phyloP scores from a whole-genome alignment of 1,284 basidiomycete species.

The Ustilago loliicola region DNA sequence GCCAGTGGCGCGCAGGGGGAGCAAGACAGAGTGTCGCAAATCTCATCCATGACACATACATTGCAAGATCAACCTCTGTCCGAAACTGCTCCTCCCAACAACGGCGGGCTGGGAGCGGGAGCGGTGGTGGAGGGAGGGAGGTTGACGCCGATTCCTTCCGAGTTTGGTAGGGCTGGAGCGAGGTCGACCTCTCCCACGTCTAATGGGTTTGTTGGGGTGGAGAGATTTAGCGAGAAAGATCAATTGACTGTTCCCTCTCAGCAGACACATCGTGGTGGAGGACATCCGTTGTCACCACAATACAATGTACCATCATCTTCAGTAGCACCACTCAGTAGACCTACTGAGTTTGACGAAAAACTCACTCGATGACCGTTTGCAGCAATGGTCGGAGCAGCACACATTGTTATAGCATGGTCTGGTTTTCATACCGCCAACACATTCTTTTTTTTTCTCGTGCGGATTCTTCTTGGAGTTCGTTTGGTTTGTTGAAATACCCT shows the following conservation, averaged over 20 bases:
- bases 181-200: too few species aligned
- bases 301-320: not conserved
- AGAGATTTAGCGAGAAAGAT: constrained; percentile 32
- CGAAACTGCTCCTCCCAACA: constrained; percentile 36
- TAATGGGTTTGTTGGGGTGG: not conserved
- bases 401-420: too few species aligned
- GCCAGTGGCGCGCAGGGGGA: constrained; percentile 24
- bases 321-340: not conserved
- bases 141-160: constrained; percentile 8
- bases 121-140: constrained; percentile 5
- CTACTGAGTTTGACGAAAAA: not conserved
- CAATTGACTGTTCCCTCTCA: constrained; percentile 10
- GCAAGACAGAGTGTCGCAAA: constrained; percentile 43
- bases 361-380: too few species aligned
- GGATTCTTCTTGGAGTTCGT: too few species aligned
- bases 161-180: too few species aligned
- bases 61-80: constrained; percentile 62
- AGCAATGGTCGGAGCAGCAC: too few species aligned
- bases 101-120: not conserved
- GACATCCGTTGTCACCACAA: not conserved
- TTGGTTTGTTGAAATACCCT: not conserved
- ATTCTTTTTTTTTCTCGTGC: too few species aligned
- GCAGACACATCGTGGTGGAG: too few species aligned
- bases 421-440: too few species aligned
- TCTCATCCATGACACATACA: constrained; percentile 51